Percentiles rank a stretch among this genome's conserved stretches.
Evolutionary conservation across 2,329 filamentous ascomycete genomes (phyloP).

Genomic region (Trichoderma breve): DNA sequence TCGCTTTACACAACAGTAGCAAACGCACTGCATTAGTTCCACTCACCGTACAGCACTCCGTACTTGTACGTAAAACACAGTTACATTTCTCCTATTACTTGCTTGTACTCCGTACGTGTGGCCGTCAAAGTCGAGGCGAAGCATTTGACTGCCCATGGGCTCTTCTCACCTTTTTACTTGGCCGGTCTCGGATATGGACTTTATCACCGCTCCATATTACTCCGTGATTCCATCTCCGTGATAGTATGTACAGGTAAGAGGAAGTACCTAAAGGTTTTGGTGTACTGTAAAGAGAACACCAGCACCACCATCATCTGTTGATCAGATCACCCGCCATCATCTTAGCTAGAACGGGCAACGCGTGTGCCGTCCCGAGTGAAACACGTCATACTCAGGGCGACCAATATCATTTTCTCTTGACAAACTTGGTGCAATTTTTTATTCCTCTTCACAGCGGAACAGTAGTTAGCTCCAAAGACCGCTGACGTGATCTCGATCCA

Average conservation of each 20-base stretch:
- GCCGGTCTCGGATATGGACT: background rate
- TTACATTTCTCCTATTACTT: slow-evolving; percentile 1
- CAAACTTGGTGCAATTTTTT: background rate
- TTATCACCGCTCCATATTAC: background rate
- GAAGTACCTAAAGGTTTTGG: background rate
- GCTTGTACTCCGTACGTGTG: background rate
- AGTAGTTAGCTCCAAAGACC: background rate
- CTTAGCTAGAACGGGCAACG: background rate
- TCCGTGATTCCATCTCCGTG: background rate
- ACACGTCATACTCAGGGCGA: background rate
- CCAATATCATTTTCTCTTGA: background rate
- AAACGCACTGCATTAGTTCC: slow-evolving; percentile 1
- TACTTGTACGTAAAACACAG: background rate
- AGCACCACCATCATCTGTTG: slow-evolving; percentile 1
- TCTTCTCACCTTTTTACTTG: background rate
- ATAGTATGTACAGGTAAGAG: background rate
- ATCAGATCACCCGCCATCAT: slow-evolving; percentile 16
- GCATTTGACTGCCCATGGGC: background rate
- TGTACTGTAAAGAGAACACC: background rate
- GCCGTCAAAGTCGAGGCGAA: background rate
- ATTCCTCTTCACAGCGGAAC: background rate
- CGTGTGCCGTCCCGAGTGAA: background rate
- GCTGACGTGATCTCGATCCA: slow-evolving; percentile 18
- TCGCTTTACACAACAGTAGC: background rate
- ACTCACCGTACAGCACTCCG: background rate